These are phyloP conservation scores for Parsonsia alboflavescens DNA, from an alignment of 257 asterid genomes.

Conservation along the genomic window DNA sequence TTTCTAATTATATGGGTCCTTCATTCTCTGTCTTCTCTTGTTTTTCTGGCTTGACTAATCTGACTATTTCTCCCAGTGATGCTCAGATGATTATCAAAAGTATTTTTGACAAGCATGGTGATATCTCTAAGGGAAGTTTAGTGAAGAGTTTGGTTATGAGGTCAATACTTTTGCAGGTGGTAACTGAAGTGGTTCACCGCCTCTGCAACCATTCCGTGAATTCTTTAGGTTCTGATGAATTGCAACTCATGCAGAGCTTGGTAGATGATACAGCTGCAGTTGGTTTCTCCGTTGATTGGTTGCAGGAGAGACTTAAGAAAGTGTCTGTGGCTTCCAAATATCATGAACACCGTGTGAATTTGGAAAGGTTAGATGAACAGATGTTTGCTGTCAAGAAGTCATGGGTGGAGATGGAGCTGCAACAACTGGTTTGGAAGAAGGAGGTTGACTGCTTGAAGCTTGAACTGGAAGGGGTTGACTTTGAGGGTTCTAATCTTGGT, in stretches of 20 bases:
- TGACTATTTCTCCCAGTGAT: slow-evolving; percentile 8
- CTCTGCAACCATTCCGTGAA: slow-evolving; percentile 15
- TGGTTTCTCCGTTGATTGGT: slow-evolving; percentile 36
- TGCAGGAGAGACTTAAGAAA: slow-evolving; percentile 28
- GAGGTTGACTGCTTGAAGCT: slow-evolving; percentile 24
- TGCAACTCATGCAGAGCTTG: slow-evolving; percentile 23
- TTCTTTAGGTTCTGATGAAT: slow-evolving; percentile 16
- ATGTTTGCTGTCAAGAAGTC: slow-evolving; percentile 25
- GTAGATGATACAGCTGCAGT: slow-evolving; percentile 26
- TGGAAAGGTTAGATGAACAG: slow-evolving; percentile 17
- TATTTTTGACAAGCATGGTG: slow-evolving; percentile 28
- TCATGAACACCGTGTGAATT: slow-evolving; percentile 11
- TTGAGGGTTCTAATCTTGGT: slow-evolving; percentile 17
- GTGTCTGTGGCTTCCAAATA: slow-evolving; percentile 12
- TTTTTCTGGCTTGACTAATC: slow-evolving; percentile 8
- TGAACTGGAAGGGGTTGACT: slow-evolving; percentile 19
- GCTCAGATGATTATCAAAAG: slow-evolving; percentile 14
- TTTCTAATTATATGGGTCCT: not conserved
- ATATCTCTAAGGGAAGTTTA: slow-evolving; percentile 24
- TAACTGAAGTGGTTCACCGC: slow-evolving; percentile 27
- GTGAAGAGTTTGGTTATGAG: slow-evolving; percentile 27
- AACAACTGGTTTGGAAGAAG: slow-evolving; percentile 19
- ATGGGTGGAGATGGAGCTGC: slow-evolving; percentile 26
- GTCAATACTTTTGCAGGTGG: slow-evolving; percentile 21
- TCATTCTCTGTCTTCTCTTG: not conserved